Evolutionary conservation across 1,284 basidiomycete genomes (phyloP).

Genomic region (Microbotryum violaceum): DNA sequence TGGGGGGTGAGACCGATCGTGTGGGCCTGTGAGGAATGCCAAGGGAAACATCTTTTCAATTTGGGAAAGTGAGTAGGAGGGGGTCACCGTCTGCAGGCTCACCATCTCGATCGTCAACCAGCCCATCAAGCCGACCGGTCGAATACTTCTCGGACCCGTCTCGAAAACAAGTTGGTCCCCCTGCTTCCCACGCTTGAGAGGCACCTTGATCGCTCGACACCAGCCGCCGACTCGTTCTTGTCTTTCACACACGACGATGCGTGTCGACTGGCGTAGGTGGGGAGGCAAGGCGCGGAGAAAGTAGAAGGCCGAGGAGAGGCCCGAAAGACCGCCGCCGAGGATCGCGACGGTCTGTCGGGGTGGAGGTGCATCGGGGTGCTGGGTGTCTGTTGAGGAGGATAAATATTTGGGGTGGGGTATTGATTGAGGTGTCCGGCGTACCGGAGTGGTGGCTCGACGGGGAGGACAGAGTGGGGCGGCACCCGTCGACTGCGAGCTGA

Average conservation of each 20-base stretch:
- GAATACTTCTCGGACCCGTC: slow-evolving; percentile 70
- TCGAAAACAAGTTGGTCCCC: slow-evolving; percentile 57
- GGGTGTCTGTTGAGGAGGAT: no score
- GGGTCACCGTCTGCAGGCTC: slow-evolving; percentile 39
- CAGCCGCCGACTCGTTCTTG: slow-evolving; percentile 67
- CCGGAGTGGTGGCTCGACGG: no score
- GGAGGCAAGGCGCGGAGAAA: slow-evolving; percentile 59
- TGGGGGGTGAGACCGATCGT: slow-evolving; percentile 56
- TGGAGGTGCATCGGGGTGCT: not conserved
- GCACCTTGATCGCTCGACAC: slow-evolving; percentile 56
- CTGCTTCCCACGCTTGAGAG: slow-evolving; percentile 37
- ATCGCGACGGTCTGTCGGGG: slow-evolving; percentile 49
- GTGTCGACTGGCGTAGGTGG: slow-evolving; percentile 33
- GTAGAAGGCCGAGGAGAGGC: slow-evolving; percentile 71
- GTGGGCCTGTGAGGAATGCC: slow-evolving; percentile 54
- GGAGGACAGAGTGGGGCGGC: no score
- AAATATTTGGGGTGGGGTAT: not conserved
- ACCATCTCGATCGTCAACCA: slow-evolving; percentile 61
- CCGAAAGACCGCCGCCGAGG: slow-evolving; percentile 73
- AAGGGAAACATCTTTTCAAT: slow-evolving; percentile 24
- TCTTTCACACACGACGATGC: slow-evolving; percentile 64
- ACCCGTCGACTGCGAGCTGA: no score
- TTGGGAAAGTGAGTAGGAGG: not conserved
- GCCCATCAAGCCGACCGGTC: slow-evolving; percentile 59
- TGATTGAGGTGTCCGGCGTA: no score